Evolutionary conservation across 352 stramenopile genomes (phyloP).

Genomic region (Phytophthora podocarpi): DNA sequence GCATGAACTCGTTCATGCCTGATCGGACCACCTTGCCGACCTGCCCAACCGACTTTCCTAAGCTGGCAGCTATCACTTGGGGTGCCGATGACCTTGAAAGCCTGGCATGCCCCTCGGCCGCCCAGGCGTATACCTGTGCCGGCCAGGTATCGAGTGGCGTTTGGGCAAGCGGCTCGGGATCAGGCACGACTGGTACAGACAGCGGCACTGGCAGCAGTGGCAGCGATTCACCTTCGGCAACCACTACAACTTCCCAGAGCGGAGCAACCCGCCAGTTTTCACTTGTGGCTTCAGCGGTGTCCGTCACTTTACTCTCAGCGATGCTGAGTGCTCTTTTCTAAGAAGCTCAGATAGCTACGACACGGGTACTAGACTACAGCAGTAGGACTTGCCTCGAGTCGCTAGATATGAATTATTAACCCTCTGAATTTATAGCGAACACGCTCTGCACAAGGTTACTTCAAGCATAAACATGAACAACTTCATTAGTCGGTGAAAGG

Average conservation of each 20-base stretch:
- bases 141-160: slow-evolving; percentile 45
- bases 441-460: too few relatives aligned
- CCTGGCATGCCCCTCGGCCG: slow-evolving; percentile 25
- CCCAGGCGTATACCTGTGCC: slow-evolving; percentile 41
- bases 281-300: slow-evolving; percentile 5
- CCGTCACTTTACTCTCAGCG: slow-evolving; percentile 7
- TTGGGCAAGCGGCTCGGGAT: slow-evolving; percentile 38
- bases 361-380: neutral
- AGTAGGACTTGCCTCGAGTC: too few relatives aligned
- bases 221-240: slow-evolving; percentile 5
- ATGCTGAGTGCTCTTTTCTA: slow-evolving; percentile 15
- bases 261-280: slow-evolving; percentile 3
- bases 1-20: slow-evolving; percentile 35
- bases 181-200: slow-evolving; percentile 2
- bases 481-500: slow-evolving; percentile 2
- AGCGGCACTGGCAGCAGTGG: slow-evolving; percentile 2
- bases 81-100: slow-evolving; percentile 25
- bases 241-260: slow-evolving; percentile 6
- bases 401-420: neutral
- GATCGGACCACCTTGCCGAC: slow-evolving; percentile 32
- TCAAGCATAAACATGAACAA: too few relatives aligned
- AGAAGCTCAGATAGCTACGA: neutral
- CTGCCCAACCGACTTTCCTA: slow-evolving; percentile 36
- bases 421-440: too few relatives aligned
- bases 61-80: slow-evolving; percentile 36